Conservation (phyloP, 2,329 filamentous ascomycete species). For the Trichothecium roseum region DNA sequence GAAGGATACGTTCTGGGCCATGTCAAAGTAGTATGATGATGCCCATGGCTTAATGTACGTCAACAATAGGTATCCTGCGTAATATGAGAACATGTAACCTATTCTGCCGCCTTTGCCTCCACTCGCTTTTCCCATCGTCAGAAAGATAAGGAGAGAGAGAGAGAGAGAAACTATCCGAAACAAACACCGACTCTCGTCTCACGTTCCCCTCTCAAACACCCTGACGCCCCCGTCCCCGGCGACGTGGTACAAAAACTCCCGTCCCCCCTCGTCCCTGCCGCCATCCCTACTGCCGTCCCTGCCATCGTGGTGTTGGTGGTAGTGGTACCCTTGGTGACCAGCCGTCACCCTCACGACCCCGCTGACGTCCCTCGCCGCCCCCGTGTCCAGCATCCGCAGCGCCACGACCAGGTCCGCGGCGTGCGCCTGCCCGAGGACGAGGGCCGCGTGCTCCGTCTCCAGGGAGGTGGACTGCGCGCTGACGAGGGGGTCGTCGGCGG, state of each 20-base stretch:
- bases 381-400: constrained; percentile 70
- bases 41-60: too few relatives aligned
- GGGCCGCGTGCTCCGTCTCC: constrained; percentile 60
- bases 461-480: constrained; percentile 50
- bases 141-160: too few relatives aligned
- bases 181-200: neutral
- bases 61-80: too few relatives aligned
- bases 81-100: too few relatives aligned
- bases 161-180: too few relatives aligned
- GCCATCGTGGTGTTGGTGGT: neutral
- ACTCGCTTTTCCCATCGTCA: too few relatives aligned
- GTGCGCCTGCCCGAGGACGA: constrained; percentile 65
- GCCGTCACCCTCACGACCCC: constrained; percentile 71
- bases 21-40: too few relatives aligned
- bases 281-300: constrained; percentile 7
- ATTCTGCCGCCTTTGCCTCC: too few relatives aligned
- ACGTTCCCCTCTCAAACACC: constrained; percentile 70
- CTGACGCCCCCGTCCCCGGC: constrained; percentile 67
- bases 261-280: constrained; percentile 51
- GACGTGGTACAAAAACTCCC: constrained; percentile 76
- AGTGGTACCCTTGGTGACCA: constrained; percentile 26
- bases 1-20: too few relatives aligned
- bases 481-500: constrained; percentile 66
- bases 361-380: constrained; percentile 82
- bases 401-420: constrained; percentile 61